Conservation (phyloP, 2,329 filamentous ascomycete genomes). For the Pseudodiploospora longispora region DNA sequence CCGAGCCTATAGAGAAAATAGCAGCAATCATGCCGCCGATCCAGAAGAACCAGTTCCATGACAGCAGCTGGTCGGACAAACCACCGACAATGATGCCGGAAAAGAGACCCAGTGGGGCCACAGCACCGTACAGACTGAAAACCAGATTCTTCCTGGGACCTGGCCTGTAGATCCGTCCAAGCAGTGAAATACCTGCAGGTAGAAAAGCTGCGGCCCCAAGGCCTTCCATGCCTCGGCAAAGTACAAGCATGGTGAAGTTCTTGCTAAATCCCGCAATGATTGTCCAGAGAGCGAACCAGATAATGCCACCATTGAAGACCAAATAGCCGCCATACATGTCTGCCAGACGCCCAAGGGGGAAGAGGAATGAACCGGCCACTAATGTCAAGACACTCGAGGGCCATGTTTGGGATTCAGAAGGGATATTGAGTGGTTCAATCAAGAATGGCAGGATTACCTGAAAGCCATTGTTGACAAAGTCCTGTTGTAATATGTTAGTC, state of each 20-base stretch:
- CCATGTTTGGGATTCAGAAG: slow-evolving; percentile 53
- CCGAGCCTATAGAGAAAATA: slow-evolving; percentile 41
- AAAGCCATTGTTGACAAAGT: slow-evolving; percentile 70
- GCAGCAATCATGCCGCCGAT: slow-evolving; percentile 41
- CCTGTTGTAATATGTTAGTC: slow-evolving; percentile 27
- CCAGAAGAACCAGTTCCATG: slow-evolving; percentile 63
- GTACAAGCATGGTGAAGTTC: slow-evolving; percentile 57
- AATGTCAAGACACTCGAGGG: slow-evolving; percentile 53
- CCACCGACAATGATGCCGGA: slow-evolving; percentile 59
- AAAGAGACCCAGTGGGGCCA: slow-evolving; percentile 48
- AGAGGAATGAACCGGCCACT: slow-evolving; percentile 46
- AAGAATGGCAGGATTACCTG: slow-evolving; percentile 61
- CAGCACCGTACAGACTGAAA: slow-evolving; percentile 48
- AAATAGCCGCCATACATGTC: slow-evolving; percentile 53
- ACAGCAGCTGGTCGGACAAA: slow-evolving; percentile 47
- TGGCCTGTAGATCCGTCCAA: slow-evolving; percentile 57
- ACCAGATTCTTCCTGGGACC: slow-evolving; percentile 62
- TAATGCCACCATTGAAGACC: slow-evolving; percentile 46
- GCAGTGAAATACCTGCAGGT: slow-evolving; percentile 58
- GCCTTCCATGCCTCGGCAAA: slow-evolving; percentile 61
- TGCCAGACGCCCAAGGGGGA: slow-evolving; percentile 49
- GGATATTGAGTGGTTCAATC: slow-evolving; percentile 52
- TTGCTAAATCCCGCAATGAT: slow-evolving; percentile 57
- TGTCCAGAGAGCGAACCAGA: slow-evolving; percentile 58
- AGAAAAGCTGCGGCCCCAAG: slow-evolving; percentile 61